Conservation (phyloP, 345 rosid species). For the Nephelium lappaceum region DNA sequence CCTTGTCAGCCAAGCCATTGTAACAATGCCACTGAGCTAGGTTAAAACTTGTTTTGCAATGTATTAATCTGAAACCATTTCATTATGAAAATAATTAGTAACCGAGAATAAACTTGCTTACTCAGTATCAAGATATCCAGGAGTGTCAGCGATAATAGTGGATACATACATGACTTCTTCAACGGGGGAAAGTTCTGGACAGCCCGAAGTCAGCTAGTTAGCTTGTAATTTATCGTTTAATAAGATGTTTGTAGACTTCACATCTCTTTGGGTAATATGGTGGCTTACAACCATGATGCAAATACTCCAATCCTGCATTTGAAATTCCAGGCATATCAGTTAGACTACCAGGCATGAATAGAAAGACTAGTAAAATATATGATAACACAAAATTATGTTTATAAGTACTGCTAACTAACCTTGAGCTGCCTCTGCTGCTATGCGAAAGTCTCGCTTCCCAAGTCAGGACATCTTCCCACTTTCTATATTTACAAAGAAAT, state of each 20-base stretch:
- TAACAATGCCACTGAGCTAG: too few relatives aligned
- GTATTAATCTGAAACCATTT: background rate
- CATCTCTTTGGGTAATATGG: slow-evolving; percentile 58
- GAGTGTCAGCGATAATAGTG: slow-evolving; percentile 49
- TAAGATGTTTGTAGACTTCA: slow-evolving; percentile 54
- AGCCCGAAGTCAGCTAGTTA: slow-evolving; percentile 65
- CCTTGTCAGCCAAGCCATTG: too few relatives aligned
- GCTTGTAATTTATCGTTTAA: slow-evolving; percentile 49
- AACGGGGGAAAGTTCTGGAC: slow-evolving; percentile 35
- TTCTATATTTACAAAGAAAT: slow-evolving; percentile 21
- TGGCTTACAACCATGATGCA: slow-evolving; percentile 63
- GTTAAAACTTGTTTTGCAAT: too few relatives aligned
- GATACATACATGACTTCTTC: slow-evolving; percentile 39
- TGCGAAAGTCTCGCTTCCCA: slow-evolving; percentile 49
- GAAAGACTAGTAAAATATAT: background rate
- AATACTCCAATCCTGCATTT: slow-evolving; percentile 52
- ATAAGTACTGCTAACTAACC: slow-evolving; percentile 30
- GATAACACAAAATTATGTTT: background rate
- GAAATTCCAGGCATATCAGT: background rate
- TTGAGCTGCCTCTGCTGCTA: slow-evolving; percentile 55
- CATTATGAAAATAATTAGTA: background rate
- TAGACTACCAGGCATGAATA: background rate
- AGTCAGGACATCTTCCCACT: slow-evolving; percentile 19
- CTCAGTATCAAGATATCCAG: slow-evolving; percentile 47
- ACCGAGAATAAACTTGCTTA: background rate